Evolutionary conservation across 177 flowering plant species (phyloP).

Genomic region (Vitis hybrid): DNA sequence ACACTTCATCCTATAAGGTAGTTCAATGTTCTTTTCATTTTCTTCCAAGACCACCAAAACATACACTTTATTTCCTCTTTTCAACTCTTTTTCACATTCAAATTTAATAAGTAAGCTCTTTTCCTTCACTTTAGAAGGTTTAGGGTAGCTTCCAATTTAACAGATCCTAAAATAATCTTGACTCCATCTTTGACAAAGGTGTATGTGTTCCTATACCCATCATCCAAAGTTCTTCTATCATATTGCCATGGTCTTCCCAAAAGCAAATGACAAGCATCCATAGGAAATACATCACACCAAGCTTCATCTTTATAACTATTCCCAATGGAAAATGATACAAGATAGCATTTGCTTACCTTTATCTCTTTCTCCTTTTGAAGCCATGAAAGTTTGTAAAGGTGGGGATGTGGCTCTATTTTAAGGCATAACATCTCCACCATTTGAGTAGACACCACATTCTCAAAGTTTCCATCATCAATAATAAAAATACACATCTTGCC

Average conservation of each 20-base stretch:
- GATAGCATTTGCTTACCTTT: too few relatives aligned
- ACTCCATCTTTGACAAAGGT: not conserved
- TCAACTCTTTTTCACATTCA: not conserved
- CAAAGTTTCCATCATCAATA: too few relatives aligned
- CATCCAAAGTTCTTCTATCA: not conserved
- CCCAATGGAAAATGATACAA: not conserved
- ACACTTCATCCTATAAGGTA: too few relatives aligned
- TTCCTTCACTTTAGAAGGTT: not conserved
- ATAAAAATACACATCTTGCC: too few relatives aligned
- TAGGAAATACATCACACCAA: not conserved
- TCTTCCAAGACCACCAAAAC: too few relatives aligned
- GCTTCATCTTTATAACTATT: not conserved
- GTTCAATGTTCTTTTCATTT: too few relatives aligned
- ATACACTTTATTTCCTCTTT: not conserved
- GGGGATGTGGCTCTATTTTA: not conserved
- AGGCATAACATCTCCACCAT: too few relatives aligned
- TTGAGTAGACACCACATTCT: too few relatives aligned
- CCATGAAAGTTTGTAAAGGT: not conserved
- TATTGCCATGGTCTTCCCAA: conserved; percentile 1
- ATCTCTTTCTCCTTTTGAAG: not conserved
- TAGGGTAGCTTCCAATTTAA: too few relatives aligned
- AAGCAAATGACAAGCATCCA: conserved; percentile 6
- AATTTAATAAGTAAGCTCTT: not conserved
- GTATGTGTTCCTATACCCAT: not conserved
- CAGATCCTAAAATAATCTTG: not conserved